Base-by-base conservation (phyloP, 352 stramenopile species). In the Phytophthora capsici region DNA sequence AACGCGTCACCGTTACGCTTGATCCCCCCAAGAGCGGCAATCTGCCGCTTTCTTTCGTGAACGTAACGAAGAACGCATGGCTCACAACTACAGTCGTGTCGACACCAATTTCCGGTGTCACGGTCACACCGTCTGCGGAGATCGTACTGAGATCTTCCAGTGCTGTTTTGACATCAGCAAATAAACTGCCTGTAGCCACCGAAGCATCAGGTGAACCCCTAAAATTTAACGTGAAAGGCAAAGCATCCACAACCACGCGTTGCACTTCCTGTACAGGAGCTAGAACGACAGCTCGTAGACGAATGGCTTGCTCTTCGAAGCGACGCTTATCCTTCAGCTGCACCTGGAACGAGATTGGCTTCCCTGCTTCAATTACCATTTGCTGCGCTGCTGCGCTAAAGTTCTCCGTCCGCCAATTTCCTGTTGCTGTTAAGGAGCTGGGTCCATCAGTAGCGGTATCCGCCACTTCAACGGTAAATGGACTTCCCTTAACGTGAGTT, bases 271-370 rank as follows among this genome's bases (percentile, higher is more conserved):
- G 52, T 13, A 82, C 63, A 0, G 71, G 68, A 1, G 69, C 52
- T 22, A 93, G 41, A 9, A 82, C 73, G 6, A 92, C 80, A 0
- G 83, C 87, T 1, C 80, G 72, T 3, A 91, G 22, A 1, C 82
- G 80, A 57, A 95, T 63, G 3, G 76, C 82, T 44, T 95, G 87
- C 17, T 91, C 36, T 47, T 93, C 87, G 0, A 91, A 48, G 4
- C 87, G 80, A 14, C 87, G 82, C 4, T 71, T 73, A 59, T 99
- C 97, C 53, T 97, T 96, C 12, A 97, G 74, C 66, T 97, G 87
- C 16, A 99, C 89, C 53, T 94, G 85, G 41, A 99, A 97, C 16
- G 55, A 57, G 0, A 93, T 67, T 0, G 65, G 52, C 1, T 89
- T 61, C 1, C 84, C 82, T 14, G 83, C 77, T 44, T 80, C 58